phyloP scores from a whole-genome alignment of 2,329 filamentous ascomycete species.

The Cladophialophora exuberans region DNA sequence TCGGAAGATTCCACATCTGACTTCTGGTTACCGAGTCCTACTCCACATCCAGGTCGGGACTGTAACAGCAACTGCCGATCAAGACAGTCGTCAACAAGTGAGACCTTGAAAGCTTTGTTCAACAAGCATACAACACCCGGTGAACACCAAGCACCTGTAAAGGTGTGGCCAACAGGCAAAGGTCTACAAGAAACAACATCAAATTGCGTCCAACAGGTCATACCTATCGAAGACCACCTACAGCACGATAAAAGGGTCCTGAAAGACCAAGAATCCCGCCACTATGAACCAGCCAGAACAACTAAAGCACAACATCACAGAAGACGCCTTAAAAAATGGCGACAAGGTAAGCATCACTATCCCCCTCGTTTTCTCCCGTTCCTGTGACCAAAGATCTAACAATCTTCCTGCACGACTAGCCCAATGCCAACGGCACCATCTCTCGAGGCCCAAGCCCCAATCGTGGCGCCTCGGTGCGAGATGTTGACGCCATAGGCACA shows the following conservation, averaged over 20 bases:
- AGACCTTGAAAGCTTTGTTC: no score
- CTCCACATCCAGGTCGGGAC: neutral
- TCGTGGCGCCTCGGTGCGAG: conserved; percentile 31
- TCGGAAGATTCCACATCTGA: no score
- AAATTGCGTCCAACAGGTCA: no score
- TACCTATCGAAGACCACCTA: no score
- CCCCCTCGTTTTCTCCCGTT: neutral
- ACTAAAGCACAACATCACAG: conserved; percentile 33
- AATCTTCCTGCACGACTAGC: neutral
- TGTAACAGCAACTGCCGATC: neutral
- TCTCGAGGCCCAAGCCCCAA: conserved; percentile 34
- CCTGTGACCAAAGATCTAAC: neutral
- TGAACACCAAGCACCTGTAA: no score
- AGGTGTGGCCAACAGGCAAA: no score
- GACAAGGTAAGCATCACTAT: conserved; percentile 12
- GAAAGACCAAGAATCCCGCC: neutral
- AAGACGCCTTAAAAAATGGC: conserved; percentile 27
- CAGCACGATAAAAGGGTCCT: neutral
- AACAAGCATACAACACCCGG: no score
- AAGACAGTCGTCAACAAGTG: neutral
- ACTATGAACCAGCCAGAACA: conserved; percentile 28
- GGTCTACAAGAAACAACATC: no score
- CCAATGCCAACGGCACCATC: conserved; percentile 21
- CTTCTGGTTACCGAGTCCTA: no score
- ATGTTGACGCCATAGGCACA: conserved; percentile 29